Base-by-base conservation (phyloP, 768 basidiomycete species). In the Auricularia sp. region DNA sequence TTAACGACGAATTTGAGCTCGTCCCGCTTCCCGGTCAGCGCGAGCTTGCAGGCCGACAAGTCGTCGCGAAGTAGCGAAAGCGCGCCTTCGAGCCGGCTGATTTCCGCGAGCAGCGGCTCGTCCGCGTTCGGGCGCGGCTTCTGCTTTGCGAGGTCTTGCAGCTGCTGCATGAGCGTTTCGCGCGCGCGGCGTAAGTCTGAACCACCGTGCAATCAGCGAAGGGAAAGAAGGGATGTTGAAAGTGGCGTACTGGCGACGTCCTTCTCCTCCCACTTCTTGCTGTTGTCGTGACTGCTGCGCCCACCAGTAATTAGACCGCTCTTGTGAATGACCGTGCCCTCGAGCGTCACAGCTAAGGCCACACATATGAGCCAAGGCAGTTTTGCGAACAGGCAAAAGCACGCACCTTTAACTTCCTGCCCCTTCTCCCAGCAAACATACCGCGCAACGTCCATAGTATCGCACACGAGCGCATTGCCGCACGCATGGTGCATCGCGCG, bases 251-350 rank as follows among this genome's bases (percentile, higher is more conserved):
- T 90, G 75, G 92, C 87, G 3, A 98, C 83, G 69, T 97, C 94
- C 70, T 89, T 90, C 73, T 98, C 96, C 65, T 96, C 92, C 88
- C 93, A 98, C 72, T 92, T 93, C 77, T 91, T 90, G 47, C 81
- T 82, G n/a, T 75, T 85, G 58, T 79, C 81, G 66, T 88, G 87
- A 0, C 87, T 83, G 69, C 92, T 91, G 60, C 85, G 81, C 34
- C 97, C 97, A 77, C 97, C 97, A 39, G 97, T 99, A 72, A 99
- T 98, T 59, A 96, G 77, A 66, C 97, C 97, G 68, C 92, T 94
- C 78, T 95, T 95, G 75, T 99, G 97, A 59, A 99, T 98, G 66
- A 99, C 79, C 2, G 95, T 98, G 1, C 97, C 97, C 54, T 98
- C 95, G 53, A 99, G 78, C 0, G 97, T 97, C 23, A 99, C 97